Conservation (phyloP, 176 grass and related monocot genomes). For the Saccharum officinarum region DNA sequence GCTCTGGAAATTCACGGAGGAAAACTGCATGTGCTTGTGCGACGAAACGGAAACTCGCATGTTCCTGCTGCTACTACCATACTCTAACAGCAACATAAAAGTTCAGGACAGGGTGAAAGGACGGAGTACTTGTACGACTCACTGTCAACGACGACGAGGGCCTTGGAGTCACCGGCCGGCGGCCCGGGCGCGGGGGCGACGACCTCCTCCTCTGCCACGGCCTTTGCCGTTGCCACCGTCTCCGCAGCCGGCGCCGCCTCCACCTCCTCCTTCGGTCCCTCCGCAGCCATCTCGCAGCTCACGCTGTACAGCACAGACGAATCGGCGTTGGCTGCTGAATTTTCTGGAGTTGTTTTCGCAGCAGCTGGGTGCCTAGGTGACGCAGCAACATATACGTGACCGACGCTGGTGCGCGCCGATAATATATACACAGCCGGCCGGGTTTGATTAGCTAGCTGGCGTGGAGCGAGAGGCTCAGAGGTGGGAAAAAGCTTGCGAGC, state of each 20-base stretch:
- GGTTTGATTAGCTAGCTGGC: background rate
- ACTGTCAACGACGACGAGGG: conserved; percentile 38
- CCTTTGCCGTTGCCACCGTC: background rate
- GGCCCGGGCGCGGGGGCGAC: conserved; percentile 6
- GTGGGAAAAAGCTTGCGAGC: background rate
- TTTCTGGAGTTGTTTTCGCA: background rate
- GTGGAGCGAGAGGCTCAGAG: background rate
- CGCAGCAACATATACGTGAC: background rate
- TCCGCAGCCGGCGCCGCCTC: background rate
- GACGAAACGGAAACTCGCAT: background rate
- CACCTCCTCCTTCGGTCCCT: conserved; percentile 5
- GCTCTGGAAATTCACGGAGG: background rate
- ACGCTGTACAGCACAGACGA: background rate
- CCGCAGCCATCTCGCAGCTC: conserved; percentile 24
- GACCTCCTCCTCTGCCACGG: conserved; percentile 7
- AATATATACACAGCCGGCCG: conserved; percentile 12
- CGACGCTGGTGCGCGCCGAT: background rate
- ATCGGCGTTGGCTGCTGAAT: background rate
- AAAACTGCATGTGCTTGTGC: background rate
- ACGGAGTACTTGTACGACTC: background rate
- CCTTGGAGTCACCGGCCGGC: conserved; percentile 21
- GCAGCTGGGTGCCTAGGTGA: background rate
- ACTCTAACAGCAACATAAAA: background rate
- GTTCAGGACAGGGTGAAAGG: background rate
- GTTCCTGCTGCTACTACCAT: background rate